These are phyloP conservation scores for Mrakia blollopis DNA, from an alignment of 768 basidiomycete genomes.

Conservation along the genomic window DNA sequence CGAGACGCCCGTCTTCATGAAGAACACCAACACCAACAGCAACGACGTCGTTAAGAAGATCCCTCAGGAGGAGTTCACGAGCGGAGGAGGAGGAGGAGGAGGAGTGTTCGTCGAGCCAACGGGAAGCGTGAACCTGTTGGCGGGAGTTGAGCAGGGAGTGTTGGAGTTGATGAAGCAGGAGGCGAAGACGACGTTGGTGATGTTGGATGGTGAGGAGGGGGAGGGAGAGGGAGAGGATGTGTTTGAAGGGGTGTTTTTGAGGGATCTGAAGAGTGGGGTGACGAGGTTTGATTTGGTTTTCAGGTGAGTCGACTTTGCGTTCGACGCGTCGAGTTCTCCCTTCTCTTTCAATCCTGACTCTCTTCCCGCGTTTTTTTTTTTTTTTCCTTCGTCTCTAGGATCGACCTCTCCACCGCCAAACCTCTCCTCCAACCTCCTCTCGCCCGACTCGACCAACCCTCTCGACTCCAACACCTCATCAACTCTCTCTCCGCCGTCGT, in stretches of 20 bases:
- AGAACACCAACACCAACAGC: slow-evolving; percentile 45
- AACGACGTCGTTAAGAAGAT: slow-evolving; percentile 20
- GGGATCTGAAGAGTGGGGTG: slow-evolving; percentile 60
- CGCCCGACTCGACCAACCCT: slow-evolving; percentile 36
- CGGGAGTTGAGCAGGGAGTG: slow-evolving; percentile 68
- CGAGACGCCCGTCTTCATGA: slow-evolving; percentile 55
- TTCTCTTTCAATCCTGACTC: slow-evolving; percentile 10
- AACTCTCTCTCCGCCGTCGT: slow-evolving; percentile 40
- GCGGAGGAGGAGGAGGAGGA: slow-evolving; percentile 35
- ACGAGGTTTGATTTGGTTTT: slow-evolving; percentile 70
- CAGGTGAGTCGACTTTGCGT: slow-evolving; percentile 48
- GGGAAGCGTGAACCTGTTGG: slow-evolving; percentile 69
- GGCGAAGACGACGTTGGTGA: slow-evolving; percentile 65
- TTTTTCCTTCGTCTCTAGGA: slow-evolving; percentile 33
- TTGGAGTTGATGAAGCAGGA: slow-evolving; percentile 74
- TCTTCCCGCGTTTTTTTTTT: slow-evolving; percentile 16
- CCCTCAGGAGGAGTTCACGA: slow-evolving; percentile 38
- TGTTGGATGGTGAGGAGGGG: slow-evolving; percentile 48
- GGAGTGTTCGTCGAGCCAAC: slow-evolving; percentile 73
- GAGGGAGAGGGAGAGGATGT: slow-evolving; percentile 51
- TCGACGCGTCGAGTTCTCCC: neutral
- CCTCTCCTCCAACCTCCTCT: slow-evolving; percentile 15
- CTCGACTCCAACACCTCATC: slow-evolving; percentile 35
- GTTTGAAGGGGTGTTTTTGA: slow-evolving; percentile 67
- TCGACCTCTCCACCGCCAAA: slow-evolving; percentile 37